A percentile compares a stretch with the other conserved stretches of the same genome.
Evolutionary conservation across 208 protist species (phyloP).

Genomic region (Phytomonas sp.): DNA sequence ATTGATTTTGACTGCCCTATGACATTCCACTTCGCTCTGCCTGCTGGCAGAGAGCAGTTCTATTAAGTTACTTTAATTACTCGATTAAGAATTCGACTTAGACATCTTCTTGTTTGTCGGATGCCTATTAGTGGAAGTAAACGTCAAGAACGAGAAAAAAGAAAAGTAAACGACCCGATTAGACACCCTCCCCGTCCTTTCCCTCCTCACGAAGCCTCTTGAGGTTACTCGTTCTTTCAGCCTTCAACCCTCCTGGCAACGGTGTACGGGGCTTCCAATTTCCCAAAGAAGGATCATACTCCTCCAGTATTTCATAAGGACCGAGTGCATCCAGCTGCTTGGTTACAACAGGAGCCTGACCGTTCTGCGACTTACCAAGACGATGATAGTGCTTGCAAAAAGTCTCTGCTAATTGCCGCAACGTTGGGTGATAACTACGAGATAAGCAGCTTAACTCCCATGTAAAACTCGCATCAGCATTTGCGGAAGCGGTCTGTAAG

Average conservation of each 20-base stretch:
- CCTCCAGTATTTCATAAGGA: conserved; percentile 86
- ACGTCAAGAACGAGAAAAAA: conserved; percentile 10
- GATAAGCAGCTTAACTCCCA: conserved; percentile 75
- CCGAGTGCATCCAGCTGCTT: conserved; percentile 83
- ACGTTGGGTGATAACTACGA: conserved; percentile 81
- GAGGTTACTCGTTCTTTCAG: conserved; percentile 6
- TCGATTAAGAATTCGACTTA: background rate
- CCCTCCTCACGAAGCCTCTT: conserved; percentile 1
- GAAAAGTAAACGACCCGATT: conserved; percentile 3
- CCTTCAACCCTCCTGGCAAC: conserved; percentile 29
- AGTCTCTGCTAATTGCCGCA: conserved; percentile 67
- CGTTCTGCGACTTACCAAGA: conserved; percentile 68
- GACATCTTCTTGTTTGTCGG: background rate
- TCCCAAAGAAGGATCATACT: conserved; percentile 79
- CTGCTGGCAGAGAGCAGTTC: background rate
- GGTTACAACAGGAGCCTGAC: conserved; percentile 78
- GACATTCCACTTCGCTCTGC: background rate
- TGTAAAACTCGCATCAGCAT: conserved; percentile 86
- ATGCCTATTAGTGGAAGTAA: background rate
- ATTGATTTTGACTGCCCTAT: background rate
- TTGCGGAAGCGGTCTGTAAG: conserved; percentile 65
- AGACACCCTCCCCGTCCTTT: background rate
- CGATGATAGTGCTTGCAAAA: conserved; percentile 82
- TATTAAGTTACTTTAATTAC: background rate
- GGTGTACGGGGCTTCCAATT: conserved; percentile 64